Percentiles rank a stretch among this genome's conserved stretches.
Conservation (phyloP, 2,329 filamentous ascomycete genomes). For the Sclerotinia sclerotiorum region DNA sequence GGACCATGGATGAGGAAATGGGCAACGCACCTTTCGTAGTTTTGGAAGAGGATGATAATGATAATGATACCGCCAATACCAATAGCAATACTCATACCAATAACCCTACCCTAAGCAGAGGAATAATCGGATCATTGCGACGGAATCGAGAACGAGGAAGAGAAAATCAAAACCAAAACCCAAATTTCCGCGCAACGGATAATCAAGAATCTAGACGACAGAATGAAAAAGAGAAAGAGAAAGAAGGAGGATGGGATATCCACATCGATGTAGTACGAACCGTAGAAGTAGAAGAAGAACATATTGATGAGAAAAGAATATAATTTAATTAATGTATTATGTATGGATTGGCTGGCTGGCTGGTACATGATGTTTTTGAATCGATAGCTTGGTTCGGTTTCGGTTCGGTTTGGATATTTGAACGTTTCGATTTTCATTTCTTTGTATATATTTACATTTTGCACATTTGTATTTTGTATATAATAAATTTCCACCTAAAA, state of each 20-base stretch:
- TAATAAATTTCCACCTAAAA: too few relatives aligned
- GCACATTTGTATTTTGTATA: too few relatives aligned
- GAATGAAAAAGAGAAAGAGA: background rate
- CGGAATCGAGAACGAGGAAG: background rate
- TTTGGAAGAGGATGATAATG: too few relatives aligned
- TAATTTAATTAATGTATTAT: background rate
- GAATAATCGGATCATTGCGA: background rate
- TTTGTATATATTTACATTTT: too few relatives aligned
- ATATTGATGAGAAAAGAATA: background rate
- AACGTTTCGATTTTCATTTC: too few relatives aligned
- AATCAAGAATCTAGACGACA: background rate
- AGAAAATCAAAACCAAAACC: background rate
- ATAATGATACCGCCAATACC: too few relatives aligned
- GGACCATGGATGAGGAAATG: background rate
- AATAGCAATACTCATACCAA: background rate
- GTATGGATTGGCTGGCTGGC: too few relatives aligned
- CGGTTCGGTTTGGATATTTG: too few relatives aligned
- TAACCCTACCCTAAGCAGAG: background rate
- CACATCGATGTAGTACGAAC: slow-evolving; percentile 10
- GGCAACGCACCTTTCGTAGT: background rate
- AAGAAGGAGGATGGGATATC: slow-evolving; percentile 1
- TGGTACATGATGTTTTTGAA: too few relatives aligned
- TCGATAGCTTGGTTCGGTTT: too few relatives aligned
- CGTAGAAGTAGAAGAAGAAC: slow-evolving; percentile 1
- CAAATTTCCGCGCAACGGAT: background rate